Base-by-base conservation (phyloP, 2,329 filamentous ascomycete species). In the Ophiosphaerella narmari region DNA sequence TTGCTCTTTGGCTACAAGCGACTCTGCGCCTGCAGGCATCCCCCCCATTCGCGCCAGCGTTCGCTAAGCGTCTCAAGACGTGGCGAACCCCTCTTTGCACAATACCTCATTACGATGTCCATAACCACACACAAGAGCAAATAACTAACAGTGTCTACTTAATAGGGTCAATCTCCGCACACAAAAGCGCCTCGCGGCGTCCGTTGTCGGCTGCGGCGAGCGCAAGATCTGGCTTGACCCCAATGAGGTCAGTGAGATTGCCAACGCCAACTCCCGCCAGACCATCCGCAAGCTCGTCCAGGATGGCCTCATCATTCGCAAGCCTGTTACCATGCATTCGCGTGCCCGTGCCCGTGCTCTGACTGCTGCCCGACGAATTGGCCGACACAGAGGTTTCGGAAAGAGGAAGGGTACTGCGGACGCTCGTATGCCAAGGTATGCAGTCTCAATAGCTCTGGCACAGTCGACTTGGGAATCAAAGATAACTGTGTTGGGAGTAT, bases 201-300 rank as follows among this genome's bases (percentile, higher is more conserved):
- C 93, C 82, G 94, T 99, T 80, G 90, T 96, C 80, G 91, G 91
- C 86, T 96, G 91, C 85, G 94, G 94, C 80, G 88, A 99, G 90
- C 90, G 93, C 88, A 99, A 99, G 90, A 96, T 99, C 84, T 99
- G 94, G 94, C 92, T 99, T 79, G 94, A 99, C 83, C 94, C 94
- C 81, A 97, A 95, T 80, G 94, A 99, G 86, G 87, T 92, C 83
- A 94, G 82, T 86, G 94, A 99, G 84, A 99, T 99, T 84, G 91
- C 90, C 85, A 97, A 97, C 82, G 94, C 94, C 88, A 99, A 99
- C 90, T 97, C 93, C 75, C 93, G 94, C 77, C 93, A 97, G 86
- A 97, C 93, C 73, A 89, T 99, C 87, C 93, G 95, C 85, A 99
- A 99, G 86, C 90, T 99, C 81, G 88, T 97, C 78, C 85, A 89